Conservation (phyloP, 2,329 filamentous ascomycete genomes). For the Fusarium verticillioides region DNA sequence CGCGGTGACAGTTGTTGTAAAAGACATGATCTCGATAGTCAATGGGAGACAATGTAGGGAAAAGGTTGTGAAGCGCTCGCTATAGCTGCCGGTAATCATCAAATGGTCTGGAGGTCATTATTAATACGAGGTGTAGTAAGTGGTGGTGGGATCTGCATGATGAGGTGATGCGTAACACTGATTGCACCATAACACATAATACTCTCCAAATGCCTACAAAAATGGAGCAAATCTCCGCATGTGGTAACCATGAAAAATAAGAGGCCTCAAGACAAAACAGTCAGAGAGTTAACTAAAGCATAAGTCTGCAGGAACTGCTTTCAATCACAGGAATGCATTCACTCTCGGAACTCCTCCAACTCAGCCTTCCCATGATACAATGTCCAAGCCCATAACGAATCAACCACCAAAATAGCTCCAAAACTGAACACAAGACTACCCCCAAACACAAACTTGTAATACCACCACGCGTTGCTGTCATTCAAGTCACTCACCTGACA, state of each 20-base stretch:
- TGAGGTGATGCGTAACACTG: constrained; percentile 15
- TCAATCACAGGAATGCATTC: neutral
- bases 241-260: neutral
- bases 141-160: neutral
- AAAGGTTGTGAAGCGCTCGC: neutral
- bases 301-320: neutral
- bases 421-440: constrained; percentile 76
- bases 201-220: neutral
- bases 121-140: neutral
- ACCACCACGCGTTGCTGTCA: constrained; percentile 70
- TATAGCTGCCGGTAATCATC: neutral
- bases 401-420: constrained; percentile 62
- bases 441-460: constrained; percentile 74
- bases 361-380: constrained; percentile 57
- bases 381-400: constrained; percentile 62
- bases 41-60: neutral
- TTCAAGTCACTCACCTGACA: constrained; percentile 62
- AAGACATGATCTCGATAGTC: constrained; percentile 2
- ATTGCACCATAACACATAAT: constrained; percentile 16
- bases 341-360: constrained; percentile 50
- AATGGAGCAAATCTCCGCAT: too few relatives aligned
- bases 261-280: too few relatives aligned
- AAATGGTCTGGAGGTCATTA: neutral
- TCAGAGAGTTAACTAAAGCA: neutral
- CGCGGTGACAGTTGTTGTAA: constrained; percentile 10